Evolutionary conservation across 2,329 filamentous ascomycete genomes (phyloP), one percentile per base, ranked within the genome.

Genomic region (Purpureocillium takamizusanense): DNA sequence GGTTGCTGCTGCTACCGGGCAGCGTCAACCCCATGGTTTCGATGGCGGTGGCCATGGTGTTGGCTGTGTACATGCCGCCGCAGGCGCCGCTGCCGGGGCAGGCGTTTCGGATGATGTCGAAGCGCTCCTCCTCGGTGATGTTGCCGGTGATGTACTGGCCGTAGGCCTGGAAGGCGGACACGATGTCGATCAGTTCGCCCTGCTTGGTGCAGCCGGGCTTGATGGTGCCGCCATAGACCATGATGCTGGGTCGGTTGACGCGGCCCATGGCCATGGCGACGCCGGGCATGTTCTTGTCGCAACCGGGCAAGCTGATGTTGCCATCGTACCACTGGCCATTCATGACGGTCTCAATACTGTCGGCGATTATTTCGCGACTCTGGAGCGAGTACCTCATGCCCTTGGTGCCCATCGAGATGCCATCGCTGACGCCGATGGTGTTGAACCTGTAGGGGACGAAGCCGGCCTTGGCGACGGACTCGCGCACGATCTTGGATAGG

Each of bases 231-330:
- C 92, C 92, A 56, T 98, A 98, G 23, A 98, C 86, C 92, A 98
- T 98, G 57, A 98, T 72, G 52, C 86, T 88, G 23, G 92, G 92
- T 34, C 92, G 74, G 70, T 98, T 97, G 49, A 95, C 80, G 51
- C 92, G 78, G 29, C 88, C 90, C 86, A 95, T 95, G 40, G 89
- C 92, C 55, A 92, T 92, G 52, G 88, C 67, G 11, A 92, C 86
- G 62, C 86, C 86, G 1, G 88, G 88, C 92, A 98, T 97, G 69
- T 98, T 98, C 79, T 98, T 98, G 75, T 98, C 92, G 65, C 92
- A 98, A 35, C 92, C 92, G 12, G 92, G 92, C 53, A 98, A 84
- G 38, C 87, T 94, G 58, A 98, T 84, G 64, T 97, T 97, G 51
- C 81, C 90, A 62, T 98, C 92, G 60, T 98, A 97, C 88, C 89